Conservation (phyloP, 371 early-diverging fungal species). For the Syncephalastrum monosporum region DNA sequence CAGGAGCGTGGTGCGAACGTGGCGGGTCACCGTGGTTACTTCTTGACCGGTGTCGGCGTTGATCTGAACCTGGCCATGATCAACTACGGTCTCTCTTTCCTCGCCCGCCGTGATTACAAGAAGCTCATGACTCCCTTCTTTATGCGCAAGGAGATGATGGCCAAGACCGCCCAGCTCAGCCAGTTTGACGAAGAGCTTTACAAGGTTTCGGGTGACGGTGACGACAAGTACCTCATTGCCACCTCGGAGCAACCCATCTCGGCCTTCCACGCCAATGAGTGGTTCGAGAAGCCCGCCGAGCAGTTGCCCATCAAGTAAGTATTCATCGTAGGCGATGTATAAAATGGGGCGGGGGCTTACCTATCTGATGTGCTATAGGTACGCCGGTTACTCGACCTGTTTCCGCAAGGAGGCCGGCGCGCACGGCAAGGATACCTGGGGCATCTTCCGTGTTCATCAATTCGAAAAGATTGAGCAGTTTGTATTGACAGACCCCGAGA, state of each 20-base stretch:
- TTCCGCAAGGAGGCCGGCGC: constrained; percentile 99
- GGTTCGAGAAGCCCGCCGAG: constrained; percentile 90
- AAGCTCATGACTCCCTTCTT: constrained; percentile 99
- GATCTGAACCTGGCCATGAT: constrained; percentile 96
- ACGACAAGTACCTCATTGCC: constrained; percentile 98
- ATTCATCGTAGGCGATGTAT: not conserved
- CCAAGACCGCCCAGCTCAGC: constrained; percentile 97
- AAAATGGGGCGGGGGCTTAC: not conserved
- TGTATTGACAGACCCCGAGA: constrained; percentile 94
- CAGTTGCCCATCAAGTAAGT: constrained; percentile 89
- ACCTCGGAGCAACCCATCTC: constrained; percentile 99
- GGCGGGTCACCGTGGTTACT: constrained; percentile 99
- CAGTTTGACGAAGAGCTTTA: constrained; percentile 99
- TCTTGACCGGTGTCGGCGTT: constrained; percentile 94
- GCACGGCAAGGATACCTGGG: constrained; percentile 99
- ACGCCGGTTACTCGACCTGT: constrained; percentile 99
- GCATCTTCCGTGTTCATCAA: constrained; percentile 99
- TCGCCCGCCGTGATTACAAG: constrained; percentile 85
- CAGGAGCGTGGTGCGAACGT: constrained; percentile 94
- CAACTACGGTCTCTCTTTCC: constrained; percentile 97
- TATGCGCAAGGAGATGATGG: constrained; percentile 98
- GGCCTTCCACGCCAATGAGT: constrained; percentile 96
- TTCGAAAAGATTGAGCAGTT: constrained; percentile 99
- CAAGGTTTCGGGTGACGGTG: constrained; percentile 87
- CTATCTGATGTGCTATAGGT: constrained; percentile 25